A percentile compares a stretch with the other conserved stretches of the same genome.
Conservation (phyloP, 2,329 filamentous ascomycete species). For the Arachnomyces sp. region DNA sequence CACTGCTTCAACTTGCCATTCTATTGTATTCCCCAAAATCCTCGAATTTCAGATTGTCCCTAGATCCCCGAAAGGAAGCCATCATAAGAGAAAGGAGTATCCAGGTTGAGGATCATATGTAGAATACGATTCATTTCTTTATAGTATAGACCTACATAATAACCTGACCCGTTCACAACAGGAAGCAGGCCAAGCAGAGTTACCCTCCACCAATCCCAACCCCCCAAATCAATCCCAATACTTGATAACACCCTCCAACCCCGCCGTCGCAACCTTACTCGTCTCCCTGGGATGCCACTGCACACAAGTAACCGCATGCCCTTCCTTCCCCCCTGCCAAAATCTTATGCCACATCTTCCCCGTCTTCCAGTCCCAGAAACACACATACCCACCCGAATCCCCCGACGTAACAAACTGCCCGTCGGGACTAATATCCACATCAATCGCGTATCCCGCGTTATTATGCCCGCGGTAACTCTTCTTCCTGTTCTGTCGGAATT, state of each 20-base stretch:
- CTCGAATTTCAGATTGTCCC: too few species aligned
- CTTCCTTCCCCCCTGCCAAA: slow-evolving; percentile 58
- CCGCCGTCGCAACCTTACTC: slow-evolving; percentile 85
- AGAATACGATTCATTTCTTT: too few species aligned
- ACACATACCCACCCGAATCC: slow-evolving; percentile 80
- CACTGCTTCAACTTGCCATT: too few species aligned
- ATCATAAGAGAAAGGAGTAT: too few species aligned
- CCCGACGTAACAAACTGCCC: slow-evolving; percentile 84
- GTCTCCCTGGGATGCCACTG: slow-evolving; percentile 98
- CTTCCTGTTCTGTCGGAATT: slow-evolving; percentile 94
- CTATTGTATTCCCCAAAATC: too few species aligned
- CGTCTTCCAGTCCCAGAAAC: slow-evolving; percentile 99
- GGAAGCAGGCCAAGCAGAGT: too few species aligned
- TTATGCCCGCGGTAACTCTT: slow-evolving; percentile 96
- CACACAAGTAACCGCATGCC: slow-evolving; percentile 72
- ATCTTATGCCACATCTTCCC: slow-evolving; percentile 99
- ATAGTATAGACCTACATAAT: too few species aligned
- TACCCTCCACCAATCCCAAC: neutral
- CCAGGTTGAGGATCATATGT: too few species aligned
- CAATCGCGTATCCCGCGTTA: slow-evolving; percentile 86
- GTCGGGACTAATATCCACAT: slow-evolving; percentile 79
- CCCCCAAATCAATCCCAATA: slow-evolving; percentile 71
- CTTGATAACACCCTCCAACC: slow-evolving; percentile 77
- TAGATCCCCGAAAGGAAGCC: too few species aligned
- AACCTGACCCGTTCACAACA: too few species aligned